phyloP scores from a whole-genome alignment of 345 rosid species.

The Populus simonii region DNA sequence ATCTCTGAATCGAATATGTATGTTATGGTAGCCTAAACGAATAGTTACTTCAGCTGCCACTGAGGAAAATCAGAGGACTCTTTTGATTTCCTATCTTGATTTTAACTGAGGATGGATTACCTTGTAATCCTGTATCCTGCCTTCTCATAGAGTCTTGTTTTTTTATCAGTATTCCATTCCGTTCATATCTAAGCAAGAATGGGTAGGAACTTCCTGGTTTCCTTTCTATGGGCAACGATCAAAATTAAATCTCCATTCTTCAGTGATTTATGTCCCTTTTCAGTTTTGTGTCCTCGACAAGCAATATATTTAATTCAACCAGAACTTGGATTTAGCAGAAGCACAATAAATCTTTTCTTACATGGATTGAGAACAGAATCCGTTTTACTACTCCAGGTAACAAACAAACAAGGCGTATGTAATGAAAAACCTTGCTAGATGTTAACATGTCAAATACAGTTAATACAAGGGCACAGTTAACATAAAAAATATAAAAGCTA shows the following conservation, averaged over 20 bases:
- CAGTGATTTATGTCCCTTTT: neutral
- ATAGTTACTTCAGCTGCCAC: neutral
- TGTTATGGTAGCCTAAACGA: too few species aligned
- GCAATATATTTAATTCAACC: too few species aligned
- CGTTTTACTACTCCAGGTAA: neutral
- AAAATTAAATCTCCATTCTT: neutral
- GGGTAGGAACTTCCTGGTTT: neutral
- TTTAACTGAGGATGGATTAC: neutral
- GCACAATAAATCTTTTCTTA: neutral
- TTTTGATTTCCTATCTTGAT: neutral
- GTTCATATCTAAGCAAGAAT: neutral
- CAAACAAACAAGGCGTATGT: neutral
- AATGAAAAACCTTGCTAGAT: neutral
- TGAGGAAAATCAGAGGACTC: neutral
- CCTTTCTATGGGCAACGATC: too few species aligned
- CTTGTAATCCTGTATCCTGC: neutral
- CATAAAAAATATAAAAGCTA: constrained; percentile 8
- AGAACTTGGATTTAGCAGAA: neutral
- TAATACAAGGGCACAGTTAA: neutral
- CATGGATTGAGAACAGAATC: neutral
- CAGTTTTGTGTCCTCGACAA: too few species aligned
- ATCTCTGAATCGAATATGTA: too few species aligned
- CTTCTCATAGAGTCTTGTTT: neutral
- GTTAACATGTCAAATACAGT: neutral
- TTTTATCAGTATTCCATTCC: neutral